Percentiles rank a stretch among this genome's conserved stretches.
phyloP scores from a whole-genome alignment of 352 stramenopile species.

The Phytophthora multivora region DNA sequence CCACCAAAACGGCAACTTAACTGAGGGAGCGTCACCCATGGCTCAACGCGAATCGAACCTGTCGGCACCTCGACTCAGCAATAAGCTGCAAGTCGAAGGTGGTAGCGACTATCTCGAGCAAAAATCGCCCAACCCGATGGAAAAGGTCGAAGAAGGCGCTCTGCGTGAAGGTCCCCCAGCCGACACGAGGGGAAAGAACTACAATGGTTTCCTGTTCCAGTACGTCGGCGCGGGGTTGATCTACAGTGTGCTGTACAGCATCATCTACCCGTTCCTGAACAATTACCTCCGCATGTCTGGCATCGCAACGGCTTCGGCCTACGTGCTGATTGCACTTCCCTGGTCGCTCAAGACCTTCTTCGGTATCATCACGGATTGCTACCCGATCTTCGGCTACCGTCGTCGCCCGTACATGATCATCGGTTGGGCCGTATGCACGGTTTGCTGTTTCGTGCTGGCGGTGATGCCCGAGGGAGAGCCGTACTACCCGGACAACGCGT shows the following conservation, averaged over 20 bases:
- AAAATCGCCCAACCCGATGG: slow-evolving; percentile 36
- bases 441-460: slow-evolving; percentile 48
- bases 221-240: slow-evolving; percentile 55
- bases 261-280: slow-evolving; percentile 60
- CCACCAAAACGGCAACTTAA: slow-evolving; percentile 19
- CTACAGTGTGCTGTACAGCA: slow-evolving; percentile 46
- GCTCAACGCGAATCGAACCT: slow-evolving; percentile 19
- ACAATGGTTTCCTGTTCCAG: slow-evolving; percentile 52
- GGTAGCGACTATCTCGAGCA: slow-evolving; percentile 25
- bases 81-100: slow-evolving; percentile 23
- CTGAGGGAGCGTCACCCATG: background rate
- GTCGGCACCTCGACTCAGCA: slow-evolving; percentile 29
- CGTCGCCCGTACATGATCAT: slow-evolving; percentile 85
- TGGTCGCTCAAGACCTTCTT: slow-evolving; percentile 87
- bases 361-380: slow-evolving; percentile 85
- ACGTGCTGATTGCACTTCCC: slow-evolving; percentile 60
- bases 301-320: slow-evolving; percentile 42
- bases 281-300: slow-evolving; percentile 60
- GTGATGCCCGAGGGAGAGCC: slow-evolving; percentile 41
- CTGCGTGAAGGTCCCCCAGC: slow-evolving; percentile 44
- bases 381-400: slow-evolving; percentile 83
- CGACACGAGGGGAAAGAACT: slow-evolving; percentile 38
- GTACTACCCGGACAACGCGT: slow-evolving; percentile 58
- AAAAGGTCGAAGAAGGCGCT: slow-evolving; percentile 43
- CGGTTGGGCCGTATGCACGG: slow-evolving; percentile 50